Base-by-base conservation (phyloP, 2,329 filamentous ascomycete species). In the Aureobasidium sp. region DNA sequence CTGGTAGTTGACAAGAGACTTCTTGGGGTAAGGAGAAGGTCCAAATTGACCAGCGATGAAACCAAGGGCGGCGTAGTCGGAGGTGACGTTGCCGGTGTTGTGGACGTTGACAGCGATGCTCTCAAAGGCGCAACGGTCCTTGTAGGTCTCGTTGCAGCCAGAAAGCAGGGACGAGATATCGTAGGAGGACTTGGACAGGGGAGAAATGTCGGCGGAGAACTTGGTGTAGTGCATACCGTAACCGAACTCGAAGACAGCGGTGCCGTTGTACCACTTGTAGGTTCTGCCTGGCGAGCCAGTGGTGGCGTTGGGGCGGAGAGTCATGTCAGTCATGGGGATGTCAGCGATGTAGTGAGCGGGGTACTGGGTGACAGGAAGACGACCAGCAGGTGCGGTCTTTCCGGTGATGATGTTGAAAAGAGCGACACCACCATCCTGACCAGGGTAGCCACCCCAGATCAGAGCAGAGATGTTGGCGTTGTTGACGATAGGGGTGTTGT, bases 401-500 rank as follows among this genome's bases (percentile, higher is more conserved):
- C 83, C 83, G 9, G 76, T 79, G 36, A 86, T 66, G 59, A 85
- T 74, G 62, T 84, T 76, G 53, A 84, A 71, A 11, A 86, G 67
- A 0, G 83, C 84, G 9, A 72, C 70, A 2, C 84, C 84, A 13
- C 84, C 84, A 42, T 80, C 79, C 69, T 86, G 83, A 1, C 84
- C 83, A 0, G 84, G 83, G 62, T 83, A 86, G 0, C 83, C 81
- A 0, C 75, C 80, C 83, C 83, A 86, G 0, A 86, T 66, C 0
- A 86, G 68, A 0, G 80, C 76, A 32, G 74, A 77, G 62, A 86
- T 76, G 60, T 79, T 79, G 1, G 71, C 65, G 59, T 82, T 79
- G 4, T 69, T 70, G 6, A 80, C 68, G 3, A 86, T 67, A 3
- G 80, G 75, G 0, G 78, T 74, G 62, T 78, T 77, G 67, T 86